phyloP scores from a whole-genome alignment of 179 eudicot genomes.

The Pouteria campechiana region DNA sequence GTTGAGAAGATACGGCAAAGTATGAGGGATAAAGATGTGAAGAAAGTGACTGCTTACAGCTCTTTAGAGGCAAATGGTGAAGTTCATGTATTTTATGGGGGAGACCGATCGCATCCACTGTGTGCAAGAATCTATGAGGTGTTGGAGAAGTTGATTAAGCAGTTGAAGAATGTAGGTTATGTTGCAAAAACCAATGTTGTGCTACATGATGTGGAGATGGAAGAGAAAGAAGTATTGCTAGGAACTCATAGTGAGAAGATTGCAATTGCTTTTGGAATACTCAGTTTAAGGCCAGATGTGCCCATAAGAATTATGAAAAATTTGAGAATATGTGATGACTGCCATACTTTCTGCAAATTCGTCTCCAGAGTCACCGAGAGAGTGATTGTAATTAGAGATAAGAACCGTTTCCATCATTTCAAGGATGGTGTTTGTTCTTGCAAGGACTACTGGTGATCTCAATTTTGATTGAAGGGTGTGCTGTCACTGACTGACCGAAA shows the following conservation, averaged over 20 bases:
- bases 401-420: slow-evolving; percentile 90
- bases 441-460: slow-evolving; percentile 77
- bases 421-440: slow-evolving; percentile 72
- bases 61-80: slow-evolving; percentile 40
- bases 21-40: slow-evolving; percentile 38
- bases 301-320: slow-evolving; percentile 76
- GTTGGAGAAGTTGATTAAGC: slow-evolving; percentile 26
- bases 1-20: slow-evolving; percentile 24
- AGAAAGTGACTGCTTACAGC: slow-evolving; percentile 48
- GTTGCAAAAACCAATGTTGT: slow-evolving; percentile 24
- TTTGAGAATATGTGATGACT: slow-evolving; percentile 87
- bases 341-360: slow-evolving; percentile 83
- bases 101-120: slow-evolving; percentile 40
- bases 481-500: too few species aligned
- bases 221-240: slow-evolving; percentile 26
- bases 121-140: slow-evolving; percentile 25
- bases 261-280: slow-evolving; percentile 75
- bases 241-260: slow-evolving; percentile 64
- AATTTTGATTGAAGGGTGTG: too few species aligned
- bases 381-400: slow-evolving; percentile 67
- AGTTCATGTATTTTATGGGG: slow-evolving; percentile 43
- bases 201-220: slow-evolving; percentile 26
- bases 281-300: slow-evolving; percentile 37
- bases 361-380: slow-evolving; percentile 54
- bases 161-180: slow-evolving; percentile 26